Evolutionary conservation across 2,329 filamentous ascomycete genomes (phyloP).

Genomic region (Reticulascus tulasneorum): DNA sequence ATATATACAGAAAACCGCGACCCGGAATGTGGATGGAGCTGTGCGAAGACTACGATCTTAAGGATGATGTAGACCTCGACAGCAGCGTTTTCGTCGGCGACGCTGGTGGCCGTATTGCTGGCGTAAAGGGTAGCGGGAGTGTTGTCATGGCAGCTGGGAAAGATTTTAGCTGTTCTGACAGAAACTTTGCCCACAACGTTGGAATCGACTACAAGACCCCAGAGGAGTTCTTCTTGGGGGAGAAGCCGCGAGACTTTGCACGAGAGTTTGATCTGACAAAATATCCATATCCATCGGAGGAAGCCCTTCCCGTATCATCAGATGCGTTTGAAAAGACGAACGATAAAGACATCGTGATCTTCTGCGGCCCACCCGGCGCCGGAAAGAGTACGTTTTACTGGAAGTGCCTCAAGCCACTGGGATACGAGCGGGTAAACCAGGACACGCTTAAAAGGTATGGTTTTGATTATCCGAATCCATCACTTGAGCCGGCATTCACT

Average conservation of each 20-base stretch:
- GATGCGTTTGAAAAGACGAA: constrained; percentile 56
- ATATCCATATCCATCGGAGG: constrained; percentile 45
- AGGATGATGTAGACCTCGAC: constrained; percentile 60
- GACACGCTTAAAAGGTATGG: constrained; percentile 70
- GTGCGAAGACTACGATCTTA: constrained; percentile 55
- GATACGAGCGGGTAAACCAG: constrained; percentile 85
- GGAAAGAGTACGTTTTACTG: constrained; percentile 93
- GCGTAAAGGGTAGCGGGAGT: constrained; percentile 22
- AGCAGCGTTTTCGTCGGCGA: constrained; percentile 86
- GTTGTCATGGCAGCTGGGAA: constrained; percentile 30
- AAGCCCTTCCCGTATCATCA: constrained; percentile 14
- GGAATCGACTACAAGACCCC: constrained; percentile 80
- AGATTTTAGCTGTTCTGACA: constrained; percentile 63
- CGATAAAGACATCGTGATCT: constrained; percentile 71
- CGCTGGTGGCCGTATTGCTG: constrained; percentile 62
- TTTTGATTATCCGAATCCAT: too few relatives aligned
- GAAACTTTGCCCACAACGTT: constrained; percentile 82
- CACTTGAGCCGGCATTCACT: too few relatives aligned
- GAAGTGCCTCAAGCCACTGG: constrained; percentile 69
- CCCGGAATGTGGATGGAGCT: constrained; percentile 78
- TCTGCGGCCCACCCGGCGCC: constrained; percentile 83
- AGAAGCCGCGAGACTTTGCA: constrained; percentile 60
- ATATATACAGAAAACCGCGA: constrained; percentile 82
- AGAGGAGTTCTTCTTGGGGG: constrained; percentile 82
- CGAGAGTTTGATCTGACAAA: constrained; percentile 67